A percentile compares a stretch with the other conserved stretches of the same genome.
phyloP scores from a whole-genome alignment of 2,329 filamentous ascomycete genomes.

The Trichoderma asperellum region DNA sequence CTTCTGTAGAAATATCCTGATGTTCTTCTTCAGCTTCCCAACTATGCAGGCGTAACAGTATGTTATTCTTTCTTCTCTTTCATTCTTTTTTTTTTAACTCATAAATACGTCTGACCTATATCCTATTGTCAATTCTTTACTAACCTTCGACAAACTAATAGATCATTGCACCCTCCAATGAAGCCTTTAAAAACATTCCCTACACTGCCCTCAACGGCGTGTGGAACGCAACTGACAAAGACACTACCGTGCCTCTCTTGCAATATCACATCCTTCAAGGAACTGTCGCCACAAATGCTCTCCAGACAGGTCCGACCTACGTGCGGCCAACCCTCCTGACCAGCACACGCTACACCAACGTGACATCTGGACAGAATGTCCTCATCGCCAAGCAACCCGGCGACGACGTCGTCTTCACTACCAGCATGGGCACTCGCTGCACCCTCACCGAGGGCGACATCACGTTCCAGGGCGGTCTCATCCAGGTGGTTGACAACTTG shows the following conservation, averaged over 20 bases:
- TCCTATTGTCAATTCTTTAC: neutral
- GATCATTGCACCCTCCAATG: conserved; percentile 62
- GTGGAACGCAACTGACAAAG: conserved; percentile 50
- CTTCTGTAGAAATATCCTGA: conserved; percentile 50
- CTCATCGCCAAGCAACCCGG: conserved; percentile 50
- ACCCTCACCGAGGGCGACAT: conserved; percentile 51
- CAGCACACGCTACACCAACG: conserved; percentile 49
- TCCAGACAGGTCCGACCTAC: conserved; percentile 44
- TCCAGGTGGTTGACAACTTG: conserved; percentile 58
- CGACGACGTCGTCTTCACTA: conserved; percentile 52
- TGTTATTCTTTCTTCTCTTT: conserved; percentile 29
- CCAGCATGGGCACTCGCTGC: conserved; percentile 52
- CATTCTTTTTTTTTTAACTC: neutral
- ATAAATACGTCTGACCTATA: too few relatives aligned
- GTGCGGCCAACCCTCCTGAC: conserved; percentile 52
- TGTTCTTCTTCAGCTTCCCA: conserved; percentile 50
- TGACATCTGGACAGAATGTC: conserved; percentile 55
- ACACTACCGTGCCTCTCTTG: conserved; percentile 55
- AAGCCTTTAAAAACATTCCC: conserved; percentile 59
- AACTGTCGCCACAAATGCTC: conserved; percentile 47
- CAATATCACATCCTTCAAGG: conserved; percentile 65
- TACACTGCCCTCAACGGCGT: conserved; percentile 54
- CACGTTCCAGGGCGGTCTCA: conserved; percentile 52
- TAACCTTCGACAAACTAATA: conserved; percentile 24
- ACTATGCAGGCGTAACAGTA: conserved; percentile 50